Conservation (phyloP, 441 rosid genomes). For the Pelargonium australe region DNA sequence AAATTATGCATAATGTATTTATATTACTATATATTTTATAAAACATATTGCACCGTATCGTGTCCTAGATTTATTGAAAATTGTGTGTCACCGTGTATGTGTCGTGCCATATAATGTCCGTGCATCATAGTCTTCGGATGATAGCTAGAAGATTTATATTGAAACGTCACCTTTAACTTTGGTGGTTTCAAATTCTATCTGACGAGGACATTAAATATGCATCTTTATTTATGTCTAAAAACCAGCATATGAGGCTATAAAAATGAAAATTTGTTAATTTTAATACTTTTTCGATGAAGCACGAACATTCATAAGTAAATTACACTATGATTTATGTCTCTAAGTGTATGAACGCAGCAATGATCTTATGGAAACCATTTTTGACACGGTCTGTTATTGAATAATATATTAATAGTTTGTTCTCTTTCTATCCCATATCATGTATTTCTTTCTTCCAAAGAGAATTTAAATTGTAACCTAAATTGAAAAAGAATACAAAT, state of each 20-base stretch:
- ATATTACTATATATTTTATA: too few species aligned
- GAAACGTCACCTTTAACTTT: not conserved
- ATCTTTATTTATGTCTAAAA: not conserved
- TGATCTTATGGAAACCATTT: not conserved
- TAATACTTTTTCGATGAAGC: not conserved
- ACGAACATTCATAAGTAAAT: not conserved
- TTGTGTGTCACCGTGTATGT: too few species aligned
- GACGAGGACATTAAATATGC: not conserved
- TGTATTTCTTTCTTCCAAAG: not conserved
- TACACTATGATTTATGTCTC: not conserved
- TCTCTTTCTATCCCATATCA: not conserved
- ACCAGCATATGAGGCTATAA: not conserved
- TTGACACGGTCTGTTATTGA: not conserved
- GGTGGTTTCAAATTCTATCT: not conserved
- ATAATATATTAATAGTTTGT: not conserved
- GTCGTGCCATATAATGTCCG: too few species aligned
- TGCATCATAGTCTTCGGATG: too few species aligned
- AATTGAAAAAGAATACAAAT: not conserved
- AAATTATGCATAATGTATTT: too few species aligned
- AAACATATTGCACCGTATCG: too few species aligned
- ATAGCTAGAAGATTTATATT: too few species aligned
- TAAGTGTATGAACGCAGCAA: not conserved
- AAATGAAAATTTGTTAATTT: not conserved
- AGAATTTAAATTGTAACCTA: not conserved
- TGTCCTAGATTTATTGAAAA: too few species aligned